Evolutionary conservation across 139 green algal genomes (phyloP).

Genomic region (Chlamydomonas schloesseri): DNA sequence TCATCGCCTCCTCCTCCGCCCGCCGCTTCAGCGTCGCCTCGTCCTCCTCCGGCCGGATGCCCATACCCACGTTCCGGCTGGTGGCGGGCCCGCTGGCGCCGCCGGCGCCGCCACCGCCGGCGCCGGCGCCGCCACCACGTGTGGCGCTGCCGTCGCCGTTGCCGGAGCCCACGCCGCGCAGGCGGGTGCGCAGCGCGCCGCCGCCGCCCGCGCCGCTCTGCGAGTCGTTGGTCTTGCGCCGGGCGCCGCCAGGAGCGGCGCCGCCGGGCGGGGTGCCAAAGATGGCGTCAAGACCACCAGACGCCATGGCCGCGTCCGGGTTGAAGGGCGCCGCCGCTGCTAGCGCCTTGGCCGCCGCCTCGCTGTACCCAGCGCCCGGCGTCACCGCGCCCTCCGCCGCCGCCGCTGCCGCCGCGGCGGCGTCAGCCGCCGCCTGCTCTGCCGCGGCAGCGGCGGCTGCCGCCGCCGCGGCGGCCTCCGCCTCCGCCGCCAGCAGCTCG

Average conservation of each 20-base stretch:
- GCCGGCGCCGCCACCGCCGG: neutral
- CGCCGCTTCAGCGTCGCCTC: constrained; percentile 5
- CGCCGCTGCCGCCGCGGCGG: neutral
- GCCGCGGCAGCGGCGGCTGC: neutral
- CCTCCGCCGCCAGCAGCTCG: constrained; percentile 8
- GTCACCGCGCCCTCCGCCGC: neutral
- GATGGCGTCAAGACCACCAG: too few relatives aligned
- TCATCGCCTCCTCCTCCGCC: constrained; percentile 21
- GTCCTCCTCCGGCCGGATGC: constrained; percentile 11
- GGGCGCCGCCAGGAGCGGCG: neutral
- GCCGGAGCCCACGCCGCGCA: neutral
- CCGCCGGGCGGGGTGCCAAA: neutral
- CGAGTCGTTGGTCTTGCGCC: neutral
- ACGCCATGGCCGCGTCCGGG: too few relatives aligned
- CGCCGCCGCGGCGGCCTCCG: neutral
- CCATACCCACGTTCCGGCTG: neutral
- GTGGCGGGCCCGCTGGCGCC: too few relatives aligned
- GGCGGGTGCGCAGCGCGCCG: neutral
- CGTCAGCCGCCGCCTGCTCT: neutral
- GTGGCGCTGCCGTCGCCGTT: neutral
- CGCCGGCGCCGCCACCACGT: neutral
- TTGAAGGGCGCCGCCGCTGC: too few relatives aligned
- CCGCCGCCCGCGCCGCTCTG: too few relatives aligned
- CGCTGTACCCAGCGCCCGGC: too few relatives aligned
- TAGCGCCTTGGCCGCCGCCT: too few relatives aligned